Percentiles rank a stretch among this genome's conserved stretches.
Conservation (phyloP, 2,329 filamentous ascomycete species). For the Grosmannia clavigera region DNA sequence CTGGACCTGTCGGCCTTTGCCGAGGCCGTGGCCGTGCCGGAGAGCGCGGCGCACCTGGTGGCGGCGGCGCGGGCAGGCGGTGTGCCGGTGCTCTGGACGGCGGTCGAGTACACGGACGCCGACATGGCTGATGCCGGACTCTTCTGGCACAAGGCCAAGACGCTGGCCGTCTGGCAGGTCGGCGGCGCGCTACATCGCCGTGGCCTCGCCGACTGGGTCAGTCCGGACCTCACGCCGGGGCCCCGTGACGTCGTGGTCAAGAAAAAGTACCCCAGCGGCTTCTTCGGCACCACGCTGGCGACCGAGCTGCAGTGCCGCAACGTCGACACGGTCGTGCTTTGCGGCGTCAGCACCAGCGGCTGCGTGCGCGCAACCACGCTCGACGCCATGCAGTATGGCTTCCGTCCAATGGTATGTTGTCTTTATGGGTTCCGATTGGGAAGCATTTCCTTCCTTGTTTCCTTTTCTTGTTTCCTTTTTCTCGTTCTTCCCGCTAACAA, state of each 20-base stretch:
- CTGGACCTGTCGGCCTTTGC: constrained; percentile 26
- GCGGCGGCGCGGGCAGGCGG: constrained; percentile 24
- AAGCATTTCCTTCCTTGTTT: neutral
- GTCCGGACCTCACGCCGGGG: constrained; percentile 23
- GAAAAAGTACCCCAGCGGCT: constrained; percentile 32
- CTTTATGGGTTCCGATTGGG: neutral
- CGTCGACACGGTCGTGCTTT: constrained; percentile 31
- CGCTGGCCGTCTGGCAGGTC: constrained; percentile 27
- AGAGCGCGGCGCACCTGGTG: constrained; percentile 26
- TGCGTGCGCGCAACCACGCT: constrained; percentile 30
- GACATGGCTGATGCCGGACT: constrained; percentile 32
- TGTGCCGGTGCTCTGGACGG: constrained; percentile 30
- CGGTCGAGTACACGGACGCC: constrained; percentile 27
- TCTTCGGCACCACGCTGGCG: constrained; percentile 33
- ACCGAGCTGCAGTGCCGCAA: constrained; percentile 24
- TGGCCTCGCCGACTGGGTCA: constrained; percentile 25
- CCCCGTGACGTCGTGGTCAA: constrained; percentile 23
- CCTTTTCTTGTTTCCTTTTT: no score
- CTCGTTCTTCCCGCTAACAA: neutral
- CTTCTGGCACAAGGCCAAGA: constrained; percentile 29
- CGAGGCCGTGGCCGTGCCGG: constrained; percentile 21
- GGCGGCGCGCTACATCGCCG: constrained; percentile 19
- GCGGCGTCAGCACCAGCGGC: constrained; percentile 33
- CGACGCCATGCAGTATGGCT: constrained; percentile 32
- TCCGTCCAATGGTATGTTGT: constrained; percentile 27